phyloP scores from a whole-genome alignment of 306 rosid genomes.

The Alnus rubra region DNA sequence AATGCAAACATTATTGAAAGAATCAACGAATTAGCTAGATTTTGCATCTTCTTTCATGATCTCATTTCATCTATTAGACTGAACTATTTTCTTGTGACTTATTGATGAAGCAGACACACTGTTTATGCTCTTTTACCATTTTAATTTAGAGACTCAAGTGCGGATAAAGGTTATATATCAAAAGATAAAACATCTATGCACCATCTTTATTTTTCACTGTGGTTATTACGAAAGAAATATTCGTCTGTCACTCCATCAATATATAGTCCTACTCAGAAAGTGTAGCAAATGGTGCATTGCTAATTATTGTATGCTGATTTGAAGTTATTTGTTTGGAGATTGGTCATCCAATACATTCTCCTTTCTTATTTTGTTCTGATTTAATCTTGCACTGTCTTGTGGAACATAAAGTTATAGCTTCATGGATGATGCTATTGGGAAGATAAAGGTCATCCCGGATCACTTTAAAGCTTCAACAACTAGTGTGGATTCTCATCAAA shows the following conservation, averaged over 20 bases:
- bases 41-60: neutral
- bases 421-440: conserved; percentile 78
- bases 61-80: neutral
- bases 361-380: conserved; percentile 21
- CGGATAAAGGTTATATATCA: neutral
- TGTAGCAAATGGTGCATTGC: neutral
- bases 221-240: neutral
- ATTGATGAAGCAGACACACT: neutral
- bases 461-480: conserved; percentile 67
- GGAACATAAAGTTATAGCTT: conserved; percentile 32
- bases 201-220: neutral
- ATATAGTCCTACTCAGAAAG: neutral
- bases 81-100: neutral
- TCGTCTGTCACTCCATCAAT: neutral
- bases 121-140: neutral
- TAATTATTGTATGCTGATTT: neutral
- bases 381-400: conserved; percentile 11
- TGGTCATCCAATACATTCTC: conserved; percentile 3
- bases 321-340: conserved; percentile 29
- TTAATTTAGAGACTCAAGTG: neutral
- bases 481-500: conserved; percentile 44
- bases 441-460: conserved; percentile 64
- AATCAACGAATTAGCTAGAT: neutral
- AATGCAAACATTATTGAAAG: neutral
- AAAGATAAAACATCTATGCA: neutral